These are phyloP conservation scores for Cyathus striatus DNA, from an alignment of 768 basidiomycete genomes.

Conservation along the genomic window DNA sequence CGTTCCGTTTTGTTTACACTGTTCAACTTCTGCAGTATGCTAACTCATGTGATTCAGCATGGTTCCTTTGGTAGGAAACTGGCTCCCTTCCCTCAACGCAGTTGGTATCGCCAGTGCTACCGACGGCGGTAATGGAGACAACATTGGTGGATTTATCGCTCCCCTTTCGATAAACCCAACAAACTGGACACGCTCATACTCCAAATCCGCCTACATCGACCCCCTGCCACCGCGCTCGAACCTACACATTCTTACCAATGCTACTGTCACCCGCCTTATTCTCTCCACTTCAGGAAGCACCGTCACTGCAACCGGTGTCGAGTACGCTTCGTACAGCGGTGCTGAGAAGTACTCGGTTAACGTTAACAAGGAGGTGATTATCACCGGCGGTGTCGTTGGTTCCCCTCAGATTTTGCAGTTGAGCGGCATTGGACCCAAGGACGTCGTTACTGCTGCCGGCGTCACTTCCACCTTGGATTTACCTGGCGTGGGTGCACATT, in stretches of 20 bases:
- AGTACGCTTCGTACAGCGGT: slow-evolving; percentile 36
- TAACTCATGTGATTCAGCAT: slow-evolving; percentile 35
- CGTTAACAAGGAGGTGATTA: slow-evolving; percentile 58
- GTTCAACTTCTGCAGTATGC: not conserved
- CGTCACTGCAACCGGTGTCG: slow-evolving; percentile 24
- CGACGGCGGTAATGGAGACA: slow-evolving; percentile 46
- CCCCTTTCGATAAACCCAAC: slow-evolving; percentile 55
- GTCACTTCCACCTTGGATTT: slow-evolving; percentile 41
- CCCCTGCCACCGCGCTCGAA: slow-evolving; percentile 57
- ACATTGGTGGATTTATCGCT: slow-evolving; percentile 50
- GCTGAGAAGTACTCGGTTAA: slow-evolving; percentile 35
- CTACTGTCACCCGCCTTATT: slow-evolving; percentile 51
- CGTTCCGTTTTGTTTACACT: slow-evolving; percentile 43
- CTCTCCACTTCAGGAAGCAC: slow-evolving; percentile 44
- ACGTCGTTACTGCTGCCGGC: slow-evolving; percentile 41
- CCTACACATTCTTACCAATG: slow-evolving; percentile 55
- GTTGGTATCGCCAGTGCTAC: slow-evolving; percentile 39
- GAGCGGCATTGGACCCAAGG: slow-evolving; percentile 54
- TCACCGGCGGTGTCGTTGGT: slow-evolving; percentile 46
- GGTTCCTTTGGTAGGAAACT: slow-evolving; percentile 49
- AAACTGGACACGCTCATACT: slow-evolving; percentile 67
- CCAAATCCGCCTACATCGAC: slow-evolving; percentile 64
- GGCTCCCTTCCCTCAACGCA: slow-evolving; percentile 47
- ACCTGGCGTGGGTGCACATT: slow-evolving; percentile 58
- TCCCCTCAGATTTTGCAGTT: slow-evolving; percentile 50